Conservation (phyloP, 2,329 filamentous ascomycete genomes). For the Hypoxylon sp. region DNA sequence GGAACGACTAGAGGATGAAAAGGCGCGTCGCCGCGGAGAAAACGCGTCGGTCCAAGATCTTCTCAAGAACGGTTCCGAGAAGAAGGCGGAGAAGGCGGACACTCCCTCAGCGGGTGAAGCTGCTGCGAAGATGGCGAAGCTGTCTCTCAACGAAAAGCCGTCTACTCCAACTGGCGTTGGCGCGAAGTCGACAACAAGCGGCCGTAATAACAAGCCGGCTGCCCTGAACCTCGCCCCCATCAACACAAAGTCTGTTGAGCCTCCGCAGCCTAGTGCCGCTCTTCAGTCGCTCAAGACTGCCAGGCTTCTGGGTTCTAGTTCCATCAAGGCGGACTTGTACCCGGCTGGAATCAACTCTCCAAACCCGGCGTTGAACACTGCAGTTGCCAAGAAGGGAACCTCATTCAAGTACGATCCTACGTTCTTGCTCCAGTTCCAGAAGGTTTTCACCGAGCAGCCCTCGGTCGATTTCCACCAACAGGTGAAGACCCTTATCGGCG, state of each 20-base stretch:
- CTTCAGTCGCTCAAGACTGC: constrained; percentile 93
- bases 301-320: constrained; percentile 81
- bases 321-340: constrained; percentile 81
- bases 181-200: constrained; percentile 61
- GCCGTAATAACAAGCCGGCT: constrained; percentile 75
- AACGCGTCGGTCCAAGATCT: constrained; percentile 60
- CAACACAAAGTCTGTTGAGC: constrained; percentile 86
- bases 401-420: constrained; percentile 94
- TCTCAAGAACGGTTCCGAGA: constrained; percentile 51
- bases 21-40: constrained; percentile 63
- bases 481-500: constrained; percentile 86
- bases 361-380: constrained; percentile 87
- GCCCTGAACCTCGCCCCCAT: constrained; percentile 85
- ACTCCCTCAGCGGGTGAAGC: constrained; percentile 51
- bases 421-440: constrained; percentile 96
- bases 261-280: constrained; percentile 90
- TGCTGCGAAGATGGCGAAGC: constrained; percentile 59
- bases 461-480: constrained; percentile 92
- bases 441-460: constrained; percentile 95
- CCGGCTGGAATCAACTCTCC: constrained; percentile 85
- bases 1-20: constrained; percentile 76
- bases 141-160: constrained; percentile 61
- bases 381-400: constrained; percentile 78
- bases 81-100: constrained; percentile 52
- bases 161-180: constrained; percentile 57